A percentile compares a stretch with the other conserved stretches of the same genome.
These are phyloP conservation scores for Penicillium frequentans DNA, from an alignment of 2,329 filamentous ascomycete genomes.

Conservation along the genomic window DNA sequence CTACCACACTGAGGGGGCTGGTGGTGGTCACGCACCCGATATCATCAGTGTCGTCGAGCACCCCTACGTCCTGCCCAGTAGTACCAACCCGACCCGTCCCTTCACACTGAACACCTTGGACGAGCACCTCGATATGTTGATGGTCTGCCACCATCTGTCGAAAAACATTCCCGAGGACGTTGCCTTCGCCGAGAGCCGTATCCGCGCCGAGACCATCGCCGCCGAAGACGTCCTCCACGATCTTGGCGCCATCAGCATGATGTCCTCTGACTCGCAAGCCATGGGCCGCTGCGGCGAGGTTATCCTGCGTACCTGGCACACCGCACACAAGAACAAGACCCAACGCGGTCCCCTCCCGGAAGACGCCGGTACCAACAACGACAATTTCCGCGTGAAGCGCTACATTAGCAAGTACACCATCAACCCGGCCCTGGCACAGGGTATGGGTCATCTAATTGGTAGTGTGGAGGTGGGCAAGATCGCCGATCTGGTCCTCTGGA, in stretches of 20 bases:
- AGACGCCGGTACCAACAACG: slow-evolving; percentile 75
- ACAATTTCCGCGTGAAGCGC: slow-evolving; percentile 89
- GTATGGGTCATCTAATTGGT: slow-evolving; percentile 83
- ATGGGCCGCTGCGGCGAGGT: slow-evolving; percentile 98
- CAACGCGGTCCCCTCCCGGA: slow-evolving; percentile 76
- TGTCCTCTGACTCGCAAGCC: slow-evolving; percentile 91
- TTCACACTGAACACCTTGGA: slow-evolving; percentile 91
- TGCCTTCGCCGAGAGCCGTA: slow-evolving; percentile 90
- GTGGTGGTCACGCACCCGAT: slow-evolving; percentile 91
- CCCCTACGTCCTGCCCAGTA: slow-evolving; percentile 82
- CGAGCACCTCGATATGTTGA: slow-evolving; percentile 96
- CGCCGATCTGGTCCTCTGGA: slow-evolving; percentile 87
- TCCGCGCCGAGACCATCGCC: slow-evolving; percentile 93
- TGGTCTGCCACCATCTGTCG: slow-evolving; percentile 94
- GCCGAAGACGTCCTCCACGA: slow-evolving; percentile 96
- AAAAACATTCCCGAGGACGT: slow-evolving; percentile 95
- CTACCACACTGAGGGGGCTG: slow-evolving; percentile 94
- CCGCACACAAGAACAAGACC: slow-evolving; percentile 92
- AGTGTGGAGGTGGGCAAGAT: slow-evolving; percentile 86
- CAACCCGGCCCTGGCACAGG: slow-evolving; percentile 88
- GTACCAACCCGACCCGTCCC: slow-evolving; percentile 88
- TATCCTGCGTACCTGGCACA: slow-evolving; percentile 91
- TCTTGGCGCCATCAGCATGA: slow-evolving; percentile 94
- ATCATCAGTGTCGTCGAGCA: slow-evolving; percentile 94
- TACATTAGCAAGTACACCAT: slow-evolving; percentile 97